Evolutionary conservation across 2,329 filamentous ascomycete genomes (phyloP), one percentile per base, ranked within the genome.

Genomic region (Cladosporium sp.): DNA sequence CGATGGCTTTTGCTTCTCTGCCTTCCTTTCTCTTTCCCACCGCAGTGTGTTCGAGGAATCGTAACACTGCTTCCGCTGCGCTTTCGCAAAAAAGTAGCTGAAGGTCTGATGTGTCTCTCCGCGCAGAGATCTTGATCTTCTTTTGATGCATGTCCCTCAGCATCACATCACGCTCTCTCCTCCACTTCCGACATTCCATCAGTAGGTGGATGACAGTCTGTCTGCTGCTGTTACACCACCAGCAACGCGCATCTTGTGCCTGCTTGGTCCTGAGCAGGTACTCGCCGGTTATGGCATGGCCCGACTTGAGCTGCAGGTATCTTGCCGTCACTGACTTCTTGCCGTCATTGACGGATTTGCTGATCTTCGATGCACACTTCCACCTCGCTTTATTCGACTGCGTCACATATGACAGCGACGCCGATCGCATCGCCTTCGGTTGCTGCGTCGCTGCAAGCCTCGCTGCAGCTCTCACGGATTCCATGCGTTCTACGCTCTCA

Each of bases 161-260:
- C n/a, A n/a, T n/a, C n/a, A n/a, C n/a, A n/a, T n/a, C n/a, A n/a
- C n/a, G n/a, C n/a, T n/a, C n/a, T 12, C 44, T 18, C 32, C 44
- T 18, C 44, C 44, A 47, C 34, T 39, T 47, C 44, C 44, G 30
- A 27, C 44, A 47, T 19, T 36, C 15, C 19, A 47, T 11, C 44
- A 37, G 18, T 6, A 47, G 44, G 36, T 47, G 32, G 13, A 17
- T 32, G 19, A 47, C 44, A 19, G 18, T 38, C 32, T 39, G 44
- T 15, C 32, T 36, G 44, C 44, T 37, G 2, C 32, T 38, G 17
- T 24, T 15, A 37, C 32, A 47, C 44, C 44, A 47, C 44, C 20
- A 42, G 39, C 39, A 40, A 19, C 19, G 29, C 29, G 43, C 43
- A 27, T 37, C 24, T 34, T 47, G 30, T 18, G 32, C 32, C 32